phyloP scores from a whole-genome alignment of 164 flowering plant genomes.

The Brasenia schreberi region DNA sequence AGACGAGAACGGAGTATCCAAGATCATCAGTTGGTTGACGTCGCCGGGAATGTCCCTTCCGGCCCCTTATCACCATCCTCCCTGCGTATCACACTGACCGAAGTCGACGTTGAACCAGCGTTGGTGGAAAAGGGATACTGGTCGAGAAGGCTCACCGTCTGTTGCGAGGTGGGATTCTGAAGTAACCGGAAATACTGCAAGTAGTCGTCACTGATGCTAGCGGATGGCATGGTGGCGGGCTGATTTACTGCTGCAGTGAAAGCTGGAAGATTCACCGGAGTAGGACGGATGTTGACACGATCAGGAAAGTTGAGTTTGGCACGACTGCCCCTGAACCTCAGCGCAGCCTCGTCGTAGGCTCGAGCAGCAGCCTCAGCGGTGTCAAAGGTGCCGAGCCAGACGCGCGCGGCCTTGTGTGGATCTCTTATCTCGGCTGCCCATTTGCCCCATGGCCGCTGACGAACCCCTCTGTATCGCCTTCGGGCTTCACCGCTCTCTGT shows the following conservation, averaged over 20 bases:
- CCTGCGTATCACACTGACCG: no score
- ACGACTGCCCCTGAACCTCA: constrained; percentile 58
- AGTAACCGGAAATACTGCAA: constrained; percentile 42
- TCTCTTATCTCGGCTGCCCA: constrained; percentile 86
- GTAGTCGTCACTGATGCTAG: constrained; percentile 28
- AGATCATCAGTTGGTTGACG: no score
- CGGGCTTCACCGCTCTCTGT: constrained; percentile 19
- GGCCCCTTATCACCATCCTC: no score
- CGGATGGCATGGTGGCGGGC: constrained; percentile 10
- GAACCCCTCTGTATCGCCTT: constrained; percentile 58
- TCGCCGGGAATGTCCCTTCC: no score
- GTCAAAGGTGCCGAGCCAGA: constrained; percentile 76
- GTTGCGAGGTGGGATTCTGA: constrained; percentile 21
- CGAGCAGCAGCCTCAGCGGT: constrained; percentile 75
- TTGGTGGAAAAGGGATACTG: constrained; percentile 7
- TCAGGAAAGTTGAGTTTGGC: constrained; percentile 79
- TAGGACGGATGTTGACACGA: constrained; percentile 26
- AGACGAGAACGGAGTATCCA: no score
- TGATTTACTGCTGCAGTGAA: constrained; percentile 4
- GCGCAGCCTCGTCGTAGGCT: constrained; percentile 75
- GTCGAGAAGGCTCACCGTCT: constrained; percentile 14
- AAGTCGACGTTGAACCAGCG: no score
- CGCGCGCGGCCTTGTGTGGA: constrained; percentile 71
- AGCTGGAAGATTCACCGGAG: constrained; percentile 6
- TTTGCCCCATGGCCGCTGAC: constrained; percentile 82